These are phyloP conservation scores for Punctularia strigosozonata DNA, from an alignment of 768 basidiomycete species.

Conservation along the genomic window DNA sequence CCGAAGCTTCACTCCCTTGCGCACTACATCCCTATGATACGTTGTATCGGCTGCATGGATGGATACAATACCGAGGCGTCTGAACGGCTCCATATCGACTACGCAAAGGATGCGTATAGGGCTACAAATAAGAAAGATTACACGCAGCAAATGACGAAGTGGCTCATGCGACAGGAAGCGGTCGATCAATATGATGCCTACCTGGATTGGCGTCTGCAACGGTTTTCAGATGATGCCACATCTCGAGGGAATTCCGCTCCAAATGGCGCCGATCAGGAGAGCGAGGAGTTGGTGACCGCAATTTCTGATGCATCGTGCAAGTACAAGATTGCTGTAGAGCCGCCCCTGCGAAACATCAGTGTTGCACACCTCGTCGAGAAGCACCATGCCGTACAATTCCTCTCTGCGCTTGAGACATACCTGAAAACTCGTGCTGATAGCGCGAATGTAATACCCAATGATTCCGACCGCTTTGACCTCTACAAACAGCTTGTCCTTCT, in stretches of 20 bases:
- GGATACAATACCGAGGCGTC: conserved; percentile 17
- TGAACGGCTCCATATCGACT: conserved; percentile 30
- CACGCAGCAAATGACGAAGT: conserved; percentile 26
- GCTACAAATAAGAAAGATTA: conserved; percentile 15
- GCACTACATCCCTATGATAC: conserved; percentile 14
- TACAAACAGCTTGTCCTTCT: neutral
- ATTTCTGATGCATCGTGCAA: no score
- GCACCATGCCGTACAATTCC: neutral
- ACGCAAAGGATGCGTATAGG: conserved; percentile 21
- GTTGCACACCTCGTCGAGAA: neutral
- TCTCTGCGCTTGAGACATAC: neutral
- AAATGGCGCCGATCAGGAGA: no score
- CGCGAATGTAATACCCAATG: neutral
- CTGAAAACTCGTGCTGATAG: neutral
- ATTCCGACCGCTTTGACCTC: neutral
- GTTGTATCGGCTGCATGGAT: conserved; percentile 10
- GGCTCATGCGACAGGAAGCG: conserved; percentile 24
- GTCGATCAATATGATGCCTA: conserved; percentile 16
- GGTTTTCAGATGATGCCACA: no score
- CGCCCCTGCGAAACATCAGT: no score
- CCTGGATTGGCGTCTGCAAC: conserved; percentile 21
- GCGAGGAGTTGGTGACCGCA: no score
- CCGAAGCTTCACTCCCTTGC: conserved; percentile 15
- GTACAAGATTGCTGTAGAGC: no score
- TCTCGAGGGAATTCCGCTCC: no score